Evolutionary conservation across 2,329 filamentous ascomycete species (phyloP).

Genomic region (Exserohilum rostratum): DNA sequence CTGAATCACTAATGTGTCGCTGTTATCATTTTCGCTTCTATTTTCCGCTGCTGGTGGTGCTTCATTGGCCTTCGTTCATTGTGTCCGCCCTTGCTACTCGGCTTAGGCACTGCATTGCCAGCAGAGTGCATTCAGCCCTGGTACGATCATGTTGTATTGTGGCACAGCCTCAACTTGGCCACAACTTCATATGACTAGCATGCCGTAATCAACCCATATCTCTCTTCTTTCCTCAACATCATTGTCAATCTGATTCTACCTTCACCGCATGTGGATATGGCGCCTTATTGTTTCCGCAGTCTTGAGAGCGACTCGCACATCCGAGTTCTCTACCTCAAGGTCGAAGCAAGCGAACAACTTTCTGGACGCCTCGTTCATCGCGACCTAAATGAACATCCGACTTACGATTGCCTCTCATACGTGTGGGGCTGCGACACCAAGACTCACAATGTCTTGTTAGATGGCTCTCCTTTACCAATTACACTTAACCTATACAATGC

Average conservation of each 20-base stretch:
- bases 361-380: neutral
- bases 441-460: neutral
- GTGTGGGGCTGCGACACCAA: neutral
- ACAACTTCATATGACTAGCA: neutral
- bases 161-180: neutral
- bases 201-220: neutral
- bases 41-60: no score
- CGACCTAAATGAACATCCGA: neutral
- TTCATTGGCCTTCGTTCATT: no score
- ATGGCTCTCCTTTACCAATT: neutral
- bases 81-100: no score
- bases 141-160: constrained; percentile 2
- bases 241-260: neutral
- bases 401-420: neutral
- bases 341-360: neutral
- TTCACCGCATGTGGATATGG: neutral
- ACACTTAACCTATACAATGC: neutral
- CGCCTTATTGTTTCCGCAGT: neutral
- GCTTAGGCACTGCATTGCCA: no score
- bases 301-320: neutral
- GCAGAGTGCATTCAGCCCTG: no score
- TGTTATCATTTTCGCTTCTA: no score
- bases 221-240: neutral
- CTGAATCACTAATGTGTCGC: no score
- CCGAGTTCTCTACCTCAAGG: neutral